These are phyloP conservation scores for Ramalina peruviana DNA, from an alignment of 495 filamentous ascomycete genomes.

Conservation along the genomic window DNA sequence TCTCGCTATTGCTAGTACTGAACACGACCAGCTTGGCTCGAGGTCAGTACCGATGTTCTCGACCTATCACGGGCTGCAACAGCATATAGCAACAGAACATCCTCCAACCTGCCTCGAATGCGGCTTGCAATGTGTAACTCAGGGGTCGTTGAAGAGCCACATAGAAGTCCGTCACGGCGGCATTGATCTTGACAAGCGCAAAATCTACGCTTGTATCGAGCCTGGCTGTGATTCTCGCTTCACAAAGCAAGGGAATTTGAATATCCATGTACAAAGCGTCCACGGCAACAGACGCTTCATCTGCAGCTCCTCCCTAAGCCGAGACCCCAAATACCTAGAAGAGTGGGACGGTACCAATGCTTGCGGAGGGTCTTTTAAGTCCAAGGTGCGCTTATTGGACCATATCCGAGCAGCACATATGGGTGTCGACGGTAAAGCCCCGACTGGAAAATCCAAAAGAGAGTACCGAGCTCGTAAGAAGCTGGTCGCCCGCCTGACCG, in stretches of 20 bases:
- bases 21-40: neutral
- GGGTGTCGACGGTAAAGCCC: constrained; percentile 31
- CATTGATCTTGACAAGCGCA: constrained; percentile 44
- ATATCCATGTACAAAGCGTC: constrained; percentile 57
- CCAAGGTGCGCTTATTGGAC: constrained; percentile 63
- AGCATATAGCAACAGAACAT: constrained; percentile 57
- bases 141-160: constrained; percentile 50
- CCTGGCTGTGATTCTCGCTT: constrained; percentile 56
- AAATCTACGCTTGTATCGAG: constrained; percentile 43
- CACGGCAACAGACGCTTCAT: constrained; percentile 57
- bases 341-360: constrained; percentile 52
- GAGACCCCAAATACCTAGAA: constrained; percentile 37
- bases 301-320: constrained; percentile 56
- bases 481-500: constrained; percentile 36
- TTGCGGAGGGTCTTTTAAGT: constrained; percentile 54
- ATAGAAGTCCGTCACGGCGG: constrained; percentile 55
- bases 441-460: constrained; percentile 22
- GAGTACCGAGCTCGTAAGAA: constrained; percentile 11
- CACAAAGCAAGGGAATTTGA: constrained; percentile 65
- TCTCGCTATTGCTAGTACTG: neutral
- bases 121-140: constrained; percentile 42
- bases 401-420: constrained; percentile 69
- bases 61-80: constrained; percentile 53
- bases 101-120: constrained; percentile 65
- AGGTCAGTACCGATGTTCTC: constrained; percentile 35